Evolutionary conservation across 495 filamentous ascomycete species (phyloP).

Genomic region (Trichocladium uniseriatum): DNA sequence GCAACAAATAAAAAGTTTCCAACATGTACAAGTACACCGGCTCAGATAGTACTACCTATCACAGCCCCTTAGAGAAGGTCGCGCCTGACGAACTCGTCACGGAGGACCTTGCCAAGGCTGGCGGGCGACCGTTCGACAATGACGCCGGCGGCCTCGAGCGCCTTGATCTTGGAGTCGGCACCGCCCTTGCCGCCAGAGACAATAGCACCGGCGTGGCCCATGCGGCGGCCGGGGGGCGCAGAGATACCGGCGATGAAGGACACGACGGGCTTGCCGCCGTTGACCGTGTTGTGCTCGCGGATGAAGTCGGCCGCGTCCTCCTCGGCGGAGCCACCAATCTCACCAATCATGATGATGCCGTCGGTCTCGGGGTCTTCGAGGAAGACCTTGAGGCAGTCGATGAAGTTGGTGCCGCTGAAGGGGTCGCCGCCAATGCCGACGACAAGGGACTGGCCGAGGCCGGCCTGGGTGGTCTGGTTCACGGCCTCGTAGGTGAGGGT

Average conservation of each 20-base stretch:
- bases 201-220: conserved; percentile 98
- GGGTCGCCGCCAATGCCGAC: conserved; percentile 98
- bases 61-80: conserved; percentile 66
- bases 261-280: conserved; percentile 82
- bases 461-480: conserved; percentile 96
- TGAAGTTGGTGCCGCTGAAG: conserved; percentile 99
- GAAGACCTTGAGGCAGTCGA: conserved; percentile 97
- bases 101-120: conserved; percentile 78
- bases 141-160: conserved; percentile 86
- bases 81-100: conserved; percentile 89
- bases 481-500: conserved; percentile 99
- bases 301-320: conserved; percentile 95
- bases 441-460: conserved; percentile 93
- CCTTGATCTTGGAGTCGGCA: conserved; percentile 93
- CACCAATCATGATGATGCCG: conserved; percentile 99
- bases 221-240: conserved; percentile 88
- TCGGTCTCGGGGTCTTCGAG: conserved; percentile 92
- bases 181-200: conserved; percentile 95
- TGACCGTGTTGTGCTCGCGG: conserved; percentile 76
- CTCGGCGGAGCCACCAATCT: conserved; percentile 95
- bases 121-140: conserved; percentile 95
- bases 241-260: conserved; percentile 98
- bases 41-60: not conserved
- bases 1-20: conserved; percentile 4
- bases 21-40: conserved; percentile 14